Evolutionary conservation across 352 stramenopile species (phyloP), one percentile per base, ranked within the genome.

Genomic region (Globisporangium barbulae): DNA sequence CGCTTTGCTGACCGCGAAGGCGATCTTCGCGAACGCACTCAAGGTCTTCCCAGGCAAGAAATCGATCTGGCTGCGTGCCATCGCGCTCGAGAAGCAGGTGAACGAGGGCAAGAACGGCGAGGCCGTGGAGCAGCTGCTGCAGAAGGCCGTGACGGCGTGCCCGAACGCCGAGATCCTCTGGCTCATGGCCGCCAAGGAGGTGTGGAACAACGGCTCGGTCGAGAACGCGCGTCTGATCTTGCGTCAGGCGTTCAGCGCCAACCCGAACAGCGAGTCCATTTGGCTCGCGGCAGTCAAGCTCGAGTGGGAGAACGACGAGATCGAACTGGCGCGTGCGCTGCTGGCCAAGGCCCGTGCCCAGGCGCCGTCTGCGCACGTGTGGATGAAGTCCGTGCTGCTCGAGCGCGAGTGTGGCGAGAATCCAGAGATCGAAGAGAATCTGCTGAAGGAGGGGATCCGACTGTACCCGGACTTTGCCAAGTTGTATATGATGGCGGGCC

Each of bases 291-390:
- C 96, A 8, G 89, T 99, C 17, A 99, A 99, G 72, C 78, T 99
- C 2, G 97, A 99, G 76, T 99, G 96, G 94, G 97, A 99, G 75
- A 99, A 97, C 62, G 95, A 97, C 59, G 93, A 99, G 70, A 89
- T 96, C n/a, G 91, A 98, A 53, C 76, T 97, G 13, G 98, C 97
- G 5, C 74, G 88, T 41, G 86, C 79, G 19, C 63, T 97, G 13
- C 63, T 97, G 30, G 83, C 39, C 39, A 91, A 93, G 63, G 90
- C 86, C 1, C 79, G 89, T 1, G 76, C 79, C 17, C 78, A 94
- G 63, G 95, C 93, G 3, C 86, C 91, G 22, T 98, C 94, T 0
- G 81, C 87, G 2, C 85, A 97, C 57, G 96, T 99, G 21, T 99
- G 92, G 86, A 97, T 99, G 89, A 99, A 99, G 74, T 98, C 93